Percentiles rank a stretch among this genome's conserved stretches.
These are phyloP conservation scores for Myrica gale DNA, from an alignment of 306 rosid species.

Conservation along the genomic window DNA sequence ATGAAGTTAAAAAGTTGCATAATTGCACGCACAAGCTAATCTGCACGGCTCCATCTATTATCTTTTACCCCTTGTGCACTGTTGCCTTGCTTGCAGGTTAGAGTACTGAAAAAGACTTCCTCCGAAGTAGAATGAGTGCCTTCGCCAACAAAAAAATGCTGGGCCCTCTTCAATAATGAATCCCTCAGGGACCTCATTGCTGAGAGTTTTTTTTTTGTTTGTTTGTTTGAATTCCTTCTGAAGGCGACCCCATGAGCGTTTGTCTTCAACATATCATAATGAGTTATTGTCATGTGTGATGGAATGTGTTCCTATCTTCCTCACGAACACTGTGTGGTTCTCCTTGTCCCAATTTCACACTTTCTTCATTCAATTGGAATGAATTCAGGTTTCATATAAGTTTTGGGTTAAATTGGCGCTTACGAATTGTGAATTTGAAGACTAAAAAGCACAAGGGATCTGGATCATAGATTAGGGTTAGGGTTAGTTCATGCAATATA, in stretches of 20 bases:
- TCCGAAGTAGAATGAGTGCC: constrained; percentile 15
- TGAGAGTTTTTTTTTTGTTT: background rate
- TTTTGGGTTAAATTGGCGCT: no score
- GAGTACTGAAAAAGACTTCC: constrained; percentile 30
- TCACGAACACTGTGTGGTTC: no score
- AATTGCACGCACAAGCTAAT: background rate
- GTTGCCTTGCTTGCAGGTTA: constrained; percentile 29
- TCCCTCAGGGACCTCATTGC: background rate
- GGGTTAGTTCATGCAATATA: background rate
- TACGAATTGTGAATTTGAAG: no score
- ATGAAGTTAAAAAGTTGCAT: no score
- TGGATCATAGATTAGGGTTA: background rate
- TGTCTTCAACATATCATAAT: constrained; percentile 22
- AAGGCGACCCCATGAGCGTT: background rate
- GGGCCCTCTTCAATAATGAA: constrained; percentile 28
- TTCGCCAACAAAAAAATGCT: background rate
- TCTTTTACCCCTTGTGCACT: constrained; percentile 27
- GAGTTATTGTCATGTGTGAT: constrained; percentile 21
- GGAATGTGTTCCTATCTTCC: constrained; percentile 1
- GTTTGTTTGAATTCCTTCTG: background rate
- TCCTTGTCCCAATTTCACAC: background rate
- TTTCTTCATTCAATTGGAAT: background rate
- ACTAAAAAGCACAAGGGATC: no score
- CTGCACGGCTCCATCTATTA: constrained; percentile 30
- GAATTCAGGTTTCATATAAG: background rate